Evolutionary conservation across 2,329 filamentous ascomycete species (phyloP).

Genomic region (Penicillium sp.): DNA sequence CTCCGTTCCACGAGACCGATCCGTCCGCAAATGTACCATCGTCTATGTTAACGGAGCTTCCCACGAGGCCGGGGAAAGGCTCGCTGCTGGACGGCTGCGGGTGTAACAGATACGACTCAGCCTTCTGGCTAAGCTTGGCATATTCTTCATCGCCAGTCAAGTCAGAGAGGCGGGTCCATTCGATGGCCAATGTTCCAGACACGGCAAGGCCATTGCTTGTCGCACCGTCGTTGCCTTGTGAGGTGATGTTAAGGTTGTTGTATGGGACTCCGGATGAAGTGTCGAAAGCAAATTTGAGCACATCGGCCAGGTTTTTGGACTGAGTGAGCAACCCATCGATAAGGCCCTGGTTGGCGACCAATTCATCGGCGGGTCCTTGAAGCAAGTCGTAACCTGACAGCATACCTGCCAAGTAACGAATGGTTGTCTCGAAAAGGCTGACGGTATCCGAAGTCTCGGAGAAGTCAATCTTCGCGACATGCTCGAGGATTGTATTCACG

Average conservation of each 20-base stretch:
- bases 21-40: slow-evolving; percentile 71
- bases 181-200: slow-evolving; percentile 76
- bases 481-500: slow-evolving; percentile 71
- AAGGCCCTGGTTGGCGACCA: slow-evolving; percentile 53
- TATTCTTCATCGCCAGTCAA: slow-evolving; percentile 71
- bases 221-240: slow-evolving; percentile 55
- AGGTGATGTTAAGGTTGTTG: slow-evolving; percentile 67
- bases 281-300: slow-evolving; percentile 76
- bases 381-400: slow-evolving; percentile 73
- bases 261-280: slow-evolving; percentile 75
- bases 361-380: slow-evolving; percentile 63
- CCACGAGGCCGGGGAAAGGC: slow-evolving; percentile 78
- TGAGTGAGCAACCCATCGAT: slow-evolving; percentile 68
- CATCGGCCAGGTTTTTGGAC: slow-evolving; percentile 70
- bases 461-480: slow-evolving; percentile 74
- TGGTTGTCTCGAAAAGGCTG: slow-evolving; percentile 88
- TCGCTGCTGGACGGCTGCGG: slow-evolving; percentile 67
- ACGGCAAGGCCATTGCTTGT: slow-evolving; percentile 74
- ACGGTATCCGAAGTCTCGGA: slow-evolving; percentile 63
- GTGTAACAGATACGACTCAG: slow-evolving; percentile 70
- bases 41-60: slow-evolving; percentile 66
- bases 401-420: slow-evolving; percentile 82
- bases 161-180: slow-evolving; percentile 82
- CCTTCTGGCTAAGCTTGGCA: slow-evolving; percentile 67
- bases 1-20: slow-evolving; percentile 75